Evolutionary conservation across 768 basidiomycete genomes (phyloP).

Genomic region (Suillus alpinus): DNA sequence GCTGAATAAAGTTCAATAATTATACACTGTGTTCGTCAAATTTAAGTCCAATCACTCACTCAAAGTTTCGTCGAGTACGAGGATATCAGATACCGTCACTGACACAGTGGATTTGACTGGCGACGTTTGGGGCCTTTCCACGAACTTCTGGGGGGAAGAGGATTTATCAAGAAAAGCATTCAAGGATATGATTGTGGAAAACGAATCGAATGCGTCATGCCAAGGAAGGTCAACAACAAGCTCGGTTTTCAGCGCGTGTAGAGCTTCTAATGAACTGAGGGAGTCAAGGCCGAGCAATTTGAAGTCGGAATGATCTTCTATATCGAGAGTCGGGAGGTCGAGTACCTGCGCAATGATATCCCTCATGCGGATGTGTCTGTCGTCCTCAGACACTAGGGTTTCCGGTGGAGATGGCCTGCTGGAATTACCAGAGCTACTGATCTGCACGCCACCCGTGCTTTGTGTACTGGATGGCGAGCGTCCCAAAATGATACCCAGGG

Average conservation of each 20-base stretch:
- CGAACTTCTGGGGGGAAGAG: background rate
- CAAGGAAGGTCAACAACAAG: conserved; percentile 44
- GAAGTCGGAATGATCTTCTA: conserved; percentile 47
- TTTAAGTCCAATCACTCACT: conserved; percentile 45
- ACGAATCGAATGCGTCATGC: conserved; percentile 39
- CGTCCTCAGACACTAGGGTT: conserved; percentile 37
- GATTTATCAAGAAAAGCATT: conserved; percentile 9
- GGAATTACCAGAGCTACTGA: conserved; percentile 7
- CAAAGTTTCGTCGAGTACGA: conserved; percentile 90
- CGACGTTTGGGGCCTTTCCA: background rate
- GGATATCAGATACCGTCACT: conserved; percentile 38
- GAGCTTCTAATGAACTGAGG: conserved; percentile 59
- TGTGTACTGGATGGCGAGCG: conserved; percentile 26
- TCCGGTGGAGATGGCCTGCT: conserved; percentile 33
- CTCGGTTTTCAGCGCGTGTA: conserved; percentile 43
- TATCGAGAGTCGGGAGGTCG: conserved; percentile 20
- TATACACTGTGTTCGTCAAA: background rate
- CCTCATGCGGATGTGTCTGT: conserved; percentile 29
- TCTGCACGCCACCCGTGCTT: conserved; percentile 10
- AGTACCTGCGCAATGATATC: conserved; percentile 44
- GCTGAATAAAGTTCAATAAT: conserved; percentile 42
- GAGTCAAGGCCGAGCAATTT: conserved; percentile 65
- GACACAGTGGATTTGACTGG: background rate
- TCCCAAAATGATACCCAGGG: conserved; percentile 26
- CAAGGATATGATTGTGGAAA: conserved; percentile 35